phyloP scores from a whole-genome alignment of 345 rosid species.

The Eucalyptus cloeziana region DNA sequence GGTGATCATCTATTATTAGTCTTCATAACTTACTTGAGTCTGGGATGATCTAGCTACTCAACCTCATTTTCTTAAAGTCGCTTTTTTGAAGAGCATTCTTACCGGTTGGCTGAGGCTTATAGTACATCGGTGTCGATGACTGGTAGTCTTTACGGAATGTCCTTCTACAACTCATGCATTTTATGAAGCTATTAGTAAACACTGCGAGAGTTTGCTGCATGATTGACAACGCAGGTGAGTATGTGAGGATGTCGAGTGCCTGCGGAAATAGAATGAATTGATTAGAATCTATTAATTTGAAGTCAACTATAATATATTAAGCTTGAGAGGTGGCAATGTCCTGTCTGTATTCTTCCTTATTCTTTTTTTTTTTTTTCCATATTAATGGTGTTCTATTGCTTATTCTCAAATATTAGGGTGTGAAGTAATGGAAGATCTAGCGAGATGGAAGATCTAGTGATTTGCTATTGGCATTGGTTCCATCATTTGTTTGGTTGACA shows the following conservation, averaged over 20 bases:
- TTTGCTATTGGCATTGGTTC: not conserved
- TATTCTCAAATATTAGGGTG: not conserved
- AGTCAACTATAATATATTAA: not conserved
- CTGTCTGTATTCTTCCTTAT: not conserved
- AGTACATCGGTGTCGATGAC: not conserved
- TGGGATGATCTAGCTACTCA: not conserved
- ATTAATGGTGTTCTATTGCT: not conserved
- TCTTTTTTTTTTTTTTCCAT: not conserved
- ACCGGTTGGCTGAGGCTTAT: not conserved
- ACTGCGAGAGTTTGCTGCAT: not conserved
- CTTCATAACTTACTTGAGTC: not conserved
- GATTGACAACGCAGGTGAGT: not conserved
- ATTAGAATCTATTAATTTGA: not conserved
- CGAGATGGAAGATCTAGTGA: not conserved
- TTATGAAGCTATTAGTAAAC: not conserved
- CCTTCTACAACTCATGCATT: not conserved
- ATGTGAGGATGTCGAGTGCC: not conserved
- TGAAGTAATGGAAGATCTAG: not conserved
- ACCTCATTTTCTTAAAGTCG: not conserved
- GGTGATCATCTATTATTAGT: not conserved
- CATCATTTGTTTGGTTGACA: not conserved
- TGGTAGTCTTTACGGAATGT: not conserved
- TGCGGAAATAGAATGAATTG: not conserved
- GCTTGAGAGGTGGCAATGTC: not conserved
- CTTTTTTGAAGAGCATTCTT: not conserved